These are phyloP conservation scores for Narthecium ossifragum DNA, from an alignment of 106 monocot genomes.

Conservation along the genomic window DNA sequence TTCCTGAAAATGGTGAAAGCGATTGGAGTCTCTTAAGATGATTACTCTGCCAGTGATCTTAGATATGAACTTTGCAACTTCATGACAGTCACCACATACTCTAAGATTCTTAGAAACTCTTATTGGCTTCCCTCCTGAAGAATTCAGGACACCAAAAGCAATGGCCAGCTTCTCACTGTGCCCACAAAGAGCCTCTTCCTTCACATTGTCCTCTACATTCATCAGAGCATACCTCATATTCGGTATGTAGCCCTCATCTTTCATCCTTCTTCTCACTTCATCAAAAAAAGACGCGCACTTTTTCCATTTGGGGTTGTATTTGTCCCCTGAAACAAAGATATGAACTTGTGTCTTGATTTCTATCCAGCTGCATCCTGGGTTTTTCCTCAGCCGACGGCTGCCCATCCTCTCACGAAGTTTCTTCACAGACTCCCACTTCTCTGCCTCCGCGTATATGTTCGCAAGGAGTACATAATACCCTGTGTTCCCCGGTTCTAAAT, in stretches of 20 bases:
- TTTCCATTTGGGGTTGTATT: conserved; percentile 30
- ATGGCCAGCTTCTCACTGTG: conserved; percentile 66
- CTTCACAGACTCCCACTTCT: conserved; percentile 59
- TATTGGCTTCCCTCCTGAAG: conserved; percentile 34
- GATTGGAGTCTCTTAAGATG: conserved; percentile 48
- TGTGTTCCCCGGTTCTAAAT: conserved; percentile 67
- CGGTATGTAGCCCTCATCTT: conserved; percentile 32
- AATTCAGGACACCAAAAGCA: conserved; percentile 59
- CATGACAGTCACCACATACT: conserved; percentile 67
- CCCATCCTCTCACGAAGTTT: conserved; percentile 39
- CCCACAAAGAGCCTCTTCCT: conserved; percentile 62
- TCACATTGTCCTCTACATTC: conserved; percentile 28
- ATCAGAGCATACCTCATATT: conserved; percentile 40
- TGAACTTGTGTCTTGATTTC: conserved; percentile 47
- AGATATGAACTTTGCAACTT: conserved; percentile 50
- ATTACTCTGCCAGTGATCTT: conserved; percentile 46
- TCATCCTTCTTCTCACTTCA: conserved; percentile 33
- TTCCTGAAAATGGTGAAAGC: conserved; percentile 58
- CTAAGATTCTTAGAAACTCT: conserved; percentile 54
- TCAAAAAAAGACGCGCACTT: conserved; percentile 34
- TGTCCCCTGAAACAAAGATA: conserved; percentile 35
- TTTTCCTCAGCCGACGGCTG: conserved; percentile 18
- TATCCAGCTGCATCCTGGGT: conserved; percentile 62
- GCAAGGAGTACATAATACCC: conserved; percentile 61
- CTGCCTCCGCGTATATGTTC: conserved; percentile 64